A percentile compares a stretch with the other conserved stretches of the same genome.
Conservation (phyloP, 495 filamentous ascomycete genomes). For the Penicillium cosmopolitanum region DNA sequence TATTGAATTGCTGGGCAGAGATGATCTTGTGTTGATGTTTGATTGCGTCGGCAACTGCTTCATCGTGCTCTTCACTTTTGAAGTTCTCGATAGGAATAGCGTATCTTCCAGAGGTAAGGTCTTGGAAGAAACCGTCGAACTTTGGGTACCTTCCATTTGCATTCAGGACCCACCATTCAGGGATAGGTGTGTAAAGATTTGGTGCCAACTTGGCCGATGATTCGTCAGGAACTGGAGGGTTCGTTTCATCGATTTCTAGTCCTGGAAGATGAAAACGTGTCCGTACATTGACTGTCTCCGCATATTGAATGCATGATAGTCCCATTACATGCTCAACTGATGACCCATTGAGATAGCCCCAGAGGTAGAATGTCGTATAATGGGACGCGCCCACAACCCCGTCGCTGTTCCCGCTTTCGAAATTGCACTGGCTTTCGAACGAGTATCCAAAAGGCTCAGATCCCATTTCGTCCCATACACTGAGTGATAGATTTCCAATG, state of each 20-base stretch:
- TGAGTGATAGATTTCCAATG: neutral
- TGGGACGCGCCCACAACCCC: neutral
- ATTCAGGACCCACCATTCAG: slow-evolving; percentile 12
- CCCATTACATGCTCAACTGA: slow-evolving; percentile 7
- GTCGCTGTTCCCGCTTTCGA: neutral
- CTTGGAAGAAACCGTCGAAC: slow-evolving; percentile 12
- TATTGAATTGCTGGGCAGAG: slow-evolving; percentile 11
- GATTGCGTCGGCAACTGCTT: slow-evolving; percentile 10
- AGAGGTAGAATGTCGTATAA: slow-evolving; percentile 8
- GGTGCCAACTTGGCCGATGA: slow-evolving; percentile 5
- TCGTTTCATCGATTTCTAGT: slow-evolving; percentile 9
- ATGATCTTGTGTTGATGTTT: slow-evolving; percentile 15
- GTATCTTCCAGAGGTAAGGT: slow-evolving; percentile 6
- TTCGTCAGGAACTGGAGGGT: slow-evolving; percentile 14
- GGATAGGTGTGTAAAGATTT: slow-evolving; percentile 10
- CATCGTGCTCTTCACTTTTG: neutral
- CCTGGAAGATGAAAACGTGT: slow-evolving; percentile 13
- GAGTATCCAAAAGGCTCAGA: slow-evolving; percentile 13
- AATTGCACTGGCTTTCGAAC: neutral
- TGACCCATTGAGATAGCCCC: slow-evolving; percentile 3
- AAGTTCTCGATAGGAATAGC: slow-evolving; percentile 4
- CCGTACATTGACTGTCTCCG: slow-evolving; percentile 8
- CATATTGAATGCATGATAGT: slow-evolving; percentile 9
- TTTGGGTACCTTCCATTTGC: slow-evolving; percentile 6
- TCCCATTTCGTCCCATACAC: neutral